phyloP scores from a whole-genome alignment of 768 basidiomycete species.

The Inosperma sp. region DNA sequence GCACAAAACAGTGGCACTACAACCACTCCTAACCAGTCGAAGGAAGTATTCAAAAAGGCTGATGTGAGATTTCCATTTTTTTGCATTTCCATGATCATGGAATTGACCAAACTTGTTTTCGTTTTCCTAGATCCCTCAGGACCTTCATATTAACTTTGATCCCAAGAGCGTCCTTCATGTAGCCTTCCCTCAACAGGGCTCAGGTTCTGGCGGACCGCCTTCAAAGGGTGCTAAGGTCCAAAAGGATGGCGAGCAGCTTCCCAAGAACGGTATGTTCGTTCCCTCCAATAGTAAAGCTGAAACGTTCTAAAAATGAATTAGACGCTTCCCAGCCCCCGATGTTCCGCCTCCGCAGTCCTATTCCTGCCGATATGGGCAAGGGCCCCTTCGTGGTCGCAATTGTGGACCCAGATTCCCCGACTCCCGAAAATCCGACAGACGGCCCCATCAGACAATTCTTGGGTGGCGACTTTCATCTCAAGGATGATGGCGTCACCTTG shows the following conservation, averaged over 20 bases:
- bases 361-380: not conserved
- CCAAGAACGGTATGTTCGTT: not conserved
- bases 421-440: not conserved
- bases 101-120: too few relatives aligned
- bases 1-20: too few relatives aligned
- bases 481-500: not conserved
- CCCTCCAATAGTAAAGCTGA: not conserved
- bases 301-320: not conserved
- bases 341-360: not conserved
- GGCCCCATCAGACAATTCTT: not conserved
- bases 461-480: not conserved
- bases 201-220: not conserved
- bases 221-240: not conserved
- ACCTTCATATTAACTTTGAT: not conserved
- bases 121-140: not conserved
- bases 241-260: not conserved
- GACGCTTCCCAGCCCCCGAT: not conserved
- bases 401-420: constrained; percentile 1
- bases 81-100: too few relatives aligned
- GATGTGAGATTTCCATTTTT: too few relatives aligned
- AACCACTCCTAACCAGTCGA: too few relatives aligned
- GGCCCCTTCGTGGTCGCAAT: not conserved
- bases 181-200: not conserved
- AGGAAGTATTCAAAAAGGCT: too few relatives aligned
- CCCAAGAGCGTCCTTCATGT: not conserved